Percentiles rank a stretch among this genome's conserved stretches.
These are phyloP conservation scores for Phytophthora macrochlamydospora DNA, from an alignment of 352 stramenopile species.

Conservation along the genomic window DNA sequence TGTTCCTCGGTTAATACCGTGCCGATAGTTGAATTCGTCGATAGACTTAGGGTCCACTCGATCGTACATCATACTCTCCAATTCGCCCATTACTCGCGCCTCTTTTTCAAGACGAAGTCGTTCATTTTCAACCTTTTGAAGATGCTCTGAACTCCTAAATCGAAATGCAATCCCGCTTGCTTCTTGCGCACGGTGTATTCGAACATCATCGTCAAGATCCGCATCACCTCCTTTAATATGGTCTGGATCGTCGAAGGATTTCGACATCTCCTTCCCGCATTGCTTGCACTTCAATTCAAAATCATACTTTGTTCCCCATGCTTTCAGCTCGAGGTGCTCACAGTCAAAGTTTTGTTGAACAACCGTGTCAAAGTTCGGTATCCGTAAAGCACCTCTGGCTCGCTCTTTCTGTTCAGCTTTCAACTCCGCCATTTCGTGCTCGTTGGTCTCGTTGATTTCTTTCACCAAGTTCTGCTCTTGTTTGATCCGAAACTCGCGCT, in stretches of 20 bases:
- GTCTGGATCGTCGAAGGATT: slow-evolving; percentile 57
- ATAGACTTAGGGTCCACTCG: slow-evolving; percentile 63
- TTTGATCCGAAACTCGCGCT: slow-evolving; percentile 53
- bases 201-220: slow-evolving; percentile 56
- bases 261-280: slow-evolving; percentile 73
- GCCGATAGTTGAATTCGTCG: slow-evolving; percentile 73
- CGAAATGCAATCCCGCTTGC: slow-evolving; percentile 44
- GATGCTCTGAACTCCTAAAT: slow-evolving; percentile 43
- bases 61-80: slow-evolving; percentile 66
- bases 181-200: slow-evolving; percentile 50
- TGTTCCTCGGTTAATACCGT: slow-evolving; percentile 54
- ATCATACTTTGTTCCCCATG: slow-evolving; percentile 70
- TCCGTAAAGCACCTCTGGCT: slow-evolving; percentile 44
- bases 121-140: slow-evolving; percentile 59
- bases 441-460: slow-evolving; percentile 43
- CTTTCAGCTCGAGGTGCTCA: slow-evolving; percentile 64
- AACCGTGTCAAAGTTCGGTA: slow-evolving; percentile 60
- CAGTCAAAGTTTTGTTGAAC: slow-evolving; percentile 51
- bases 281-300: slow-evolving; percentile 61
- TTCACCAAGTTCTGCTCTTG: slow-evolving; percentile 53
- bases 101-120: slow-evolving; percentile 78
- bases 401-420: slow-evolving; percentile 34
- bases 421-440: slow-evolving; percentile 35
- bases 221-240: slow-evolving; percentile 51
- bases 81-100: slow-evolving; percentile 49